Evolutionary conservation across 768 basidiomycete species (phyloP).

Genomic region (Lanmaoa pseudosensibilis): DNA sequence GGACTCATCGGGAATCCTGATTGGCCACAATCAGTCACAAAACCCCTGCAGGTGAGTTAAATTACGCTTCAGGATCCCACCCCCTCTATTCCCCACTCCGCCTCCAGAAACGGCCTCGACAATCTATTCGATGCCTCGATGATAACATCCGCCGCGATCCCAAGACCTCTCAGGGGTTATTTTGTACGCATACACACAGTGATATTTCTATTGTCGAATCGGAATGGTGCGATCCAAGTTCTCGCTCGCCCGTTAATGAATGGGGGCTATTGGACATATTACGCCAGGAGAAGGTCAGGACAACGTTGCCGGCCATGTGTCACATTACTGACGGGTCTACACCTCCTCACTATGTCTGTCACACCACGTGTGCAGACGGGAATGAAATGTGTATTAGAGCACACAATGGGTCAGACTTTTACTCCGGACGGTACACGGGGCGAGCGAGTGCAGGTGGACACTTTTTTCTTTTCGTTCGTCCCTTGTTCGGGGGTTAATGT

Average conservation of each 20-base stretch:
- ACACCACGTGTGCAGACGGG: conserved; percentile 2
- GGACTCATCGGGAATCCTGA: conserved; percentile 4
- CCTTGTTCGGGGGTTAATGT: background rate
- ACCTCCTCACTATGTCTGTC: background rate
- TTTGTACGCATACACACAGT: conserved; percentile 10
- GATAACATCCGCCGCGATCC: background rate
- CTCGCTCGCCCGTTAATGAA: background rate
- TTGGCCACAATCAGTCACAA: conserved; percentile 1
- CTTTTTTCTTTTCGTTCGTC: background rate
- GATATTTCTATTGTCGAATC: background rate
- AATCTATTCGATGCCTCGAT: conserved; percentile 1
- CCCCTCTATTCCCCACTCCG: background rate
- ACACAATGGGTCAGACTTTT: background rate
- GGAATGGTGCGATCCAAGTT: background rate
- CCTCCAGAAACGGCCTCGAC: background rate
- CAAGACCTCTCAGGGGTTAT: background rate
- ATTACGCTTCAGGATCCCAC: background rate
- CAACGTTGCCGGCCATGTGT: background rate
- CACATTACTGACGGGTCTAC: background rate
- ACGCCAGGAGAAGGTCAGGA: background rate
- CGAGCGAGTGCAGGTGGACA: background rate
- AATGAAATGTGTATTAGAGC: conserved; percentile 6
- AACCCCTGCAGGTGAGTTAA: background rate
- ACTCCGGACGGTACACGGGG: background rate
- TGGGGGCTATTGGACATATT: background rate